Evolutionary conservation across 208 protist species (phyloP).

Genomic region (Leptomonas pyrrhocoris): DNA sequence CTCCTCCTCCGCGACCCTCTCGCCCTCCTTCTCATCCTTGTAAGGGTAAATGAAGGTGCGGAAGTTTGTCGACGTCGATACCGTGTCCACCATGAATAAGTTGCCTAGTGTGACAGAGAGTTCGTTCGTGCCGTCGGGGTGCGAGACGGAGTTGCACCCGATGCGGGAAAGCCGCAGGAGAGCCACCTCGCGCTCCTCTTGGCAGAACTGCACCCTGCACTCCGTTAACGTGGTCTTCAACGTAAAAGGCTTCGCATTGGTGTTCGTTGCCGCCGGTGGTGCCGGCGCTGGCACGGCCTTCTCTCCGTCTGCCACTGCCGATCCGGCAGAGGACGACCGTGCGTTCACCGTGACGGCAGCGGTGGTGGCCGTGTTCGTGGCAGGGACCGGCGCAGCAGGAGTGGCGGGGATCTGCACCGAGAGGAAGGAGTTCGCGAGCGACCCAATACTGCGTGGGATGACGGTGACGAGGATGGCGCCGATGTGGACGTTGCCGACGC

Average conservation of each 20-base stretch:
- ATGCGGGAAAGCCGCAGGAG: conserved; percentile 38
- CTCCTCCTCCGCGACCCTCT: neutral
- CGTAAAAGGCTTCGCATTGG: conserved; percentile 7
- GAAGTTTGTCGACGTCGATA: conserved; percentile 42
- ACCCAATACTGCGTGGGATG: conserved; percentile 67
- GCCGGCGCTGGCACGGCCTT: neutral
- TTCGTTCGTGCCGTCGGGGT: conserved; percentile 43
- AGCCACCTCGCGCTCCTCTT: conserved; percentile 50
- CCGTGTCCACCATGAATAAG: conserved; percentile 56
- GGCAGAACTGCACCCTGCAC: conserved; percentile 46
- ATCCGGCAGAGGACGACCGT: neutral
- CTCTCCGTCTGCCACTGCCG: neutral
- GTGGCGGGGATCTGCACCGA: conserved; percentile 57
- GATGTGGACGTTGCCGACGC: conserved; percentile 40
- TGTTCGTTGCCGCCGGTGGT: neutral
- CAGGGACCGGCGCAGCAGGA: neutral
- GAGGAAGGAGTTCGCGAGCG: conserved; percentile 71
- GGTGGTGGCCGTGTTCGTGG: conserved; percentile 1
- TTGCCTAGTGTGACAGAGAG: conserved; percentile 47
- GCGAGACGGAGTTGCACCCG: conserved; percentile 29
- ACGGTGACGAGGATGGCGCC: conserved; percentile 55
- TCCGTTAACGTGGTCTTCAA: conserved; percentile 25
- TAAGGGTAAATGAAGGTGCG: conserved; percentile 53
- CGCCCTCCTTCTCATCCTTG: conserved; percentile 33
- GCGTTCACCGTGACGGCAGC: neutral